Base-by-base conservation (phyloP, 2,329 filamentous ascomycete genomes). In the Byssochlamys sp. region DNA sequence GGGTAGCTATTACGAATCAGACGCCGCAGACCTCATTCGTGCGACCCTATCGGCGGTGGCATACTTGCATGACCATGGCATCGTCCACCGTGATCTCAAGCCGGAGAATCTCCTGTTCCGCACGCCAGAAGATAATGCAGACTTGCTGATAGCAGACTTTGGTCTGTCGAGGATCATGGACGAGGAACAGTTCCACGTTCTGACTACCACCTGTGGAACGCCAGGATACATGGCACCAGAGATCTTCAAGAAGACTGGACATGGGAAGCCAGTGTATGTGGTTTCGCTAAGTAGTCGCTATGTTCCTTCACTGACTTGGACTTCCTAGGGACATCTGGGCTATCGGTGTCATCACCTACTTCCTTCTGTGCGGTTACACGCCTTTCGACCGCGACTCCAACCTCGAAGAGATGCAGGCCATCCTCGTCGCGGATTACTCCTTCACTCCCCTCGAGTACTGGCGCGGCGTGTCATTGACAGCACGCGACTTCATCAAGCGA, bases 171-270 rank as follows among this genome's bases (percentile, higher is more conserved):
- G 94, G 58, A 96, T 99, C 75, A 97, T 99, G 92, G 94, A 99
- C 70, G 94, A 97, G 75, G 91, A 96, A 75, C 90, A 96, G 71
- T 97, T 97, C 74, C 94, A 97, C 71, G 92, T 97, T 29, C 78
- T 99, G 61, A 99, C 94, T 10, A 99, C 94, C 0, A 99, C 94
- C 1, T 99, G 94, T 72, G 94, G 94, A 59, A 99, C 94, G 1
- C 94, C 94, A 2, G 94, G 94, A 53, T 99, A 99, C 76, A 99
- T 99, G 94, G 94, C 94, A 1, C 94, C 94, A 25, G 94, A 99
- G 73, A 99, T 99, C 68, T 99, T 99, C 78, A 96, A 96, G 75
- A 99, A 99, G 80, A 91, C 88, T 6, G 94, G 94, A 27, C 94
- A 99, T 72, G 94, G 94, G 62, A 99, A 97, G 75, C 91, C 94